Base-by-base conservation (phyloP, 257 asterid species). In the Solanum virginianum region DNA sequence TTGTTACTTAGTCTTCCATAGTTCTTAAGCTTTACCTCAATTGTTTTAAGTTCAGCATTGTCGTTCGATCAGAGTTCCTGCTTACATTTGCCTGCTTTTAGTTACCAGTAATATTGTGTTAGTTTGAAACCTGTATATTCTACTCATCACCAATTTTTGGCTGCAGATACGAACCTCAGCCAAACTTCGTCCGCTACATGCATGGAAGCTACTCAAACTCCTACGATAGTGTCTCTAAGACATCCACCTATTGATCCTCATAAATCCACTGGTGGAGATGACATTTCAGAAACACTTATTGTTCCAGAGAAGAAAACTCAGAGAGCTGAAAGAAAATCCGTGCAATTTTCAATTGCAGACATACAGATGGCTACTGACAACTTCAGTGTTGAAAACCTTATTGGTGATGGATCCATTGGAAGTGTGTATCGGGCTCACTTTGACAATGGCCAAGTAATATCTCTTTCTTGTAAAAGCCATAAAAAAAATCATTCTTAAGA, bases 321-420 rank as follows among this genome's bases (percentile, higher is more conserved):
- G 65, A 88, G 85, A 13, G 89, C 91, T 81, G 93, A 92, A 16
- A 89, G 91, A 89, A 91, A 92, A 55, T 93, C 93, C 22, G 88
- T 88, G 55, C 88, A 84, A 41, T 97, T 87, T 87, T 91, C 99
- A 14, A 92, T 96, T 81, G 98, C 97, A 22, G 99, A 95, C 85
- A 84, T 95, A 85, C 99, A 94, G 90, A 93, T 93, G 85, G 98
- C 98, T 59, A 96, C 99, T 6, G 93, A 95, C 86, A 93, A 95
- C 91, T 96, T 96, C 90, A 91, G 80, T 82, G 90, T 81, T 8
- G 98, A 93, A 10, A 94, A 93, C 86, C 97, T 95, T 85, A 88
- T 95, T 51, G 99, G 98, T 1, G 99, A 96, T 86, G 99, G 99
- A 86, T 92, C 98, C 62, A 86, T 93, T n/a, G 98, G 98, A 16